Percentiles rank a stretch among this genome's conserved stretches.
Conservation (phyloP, 192 early-diverging fungal species). For the Entomortierella parvispora region DNA sequence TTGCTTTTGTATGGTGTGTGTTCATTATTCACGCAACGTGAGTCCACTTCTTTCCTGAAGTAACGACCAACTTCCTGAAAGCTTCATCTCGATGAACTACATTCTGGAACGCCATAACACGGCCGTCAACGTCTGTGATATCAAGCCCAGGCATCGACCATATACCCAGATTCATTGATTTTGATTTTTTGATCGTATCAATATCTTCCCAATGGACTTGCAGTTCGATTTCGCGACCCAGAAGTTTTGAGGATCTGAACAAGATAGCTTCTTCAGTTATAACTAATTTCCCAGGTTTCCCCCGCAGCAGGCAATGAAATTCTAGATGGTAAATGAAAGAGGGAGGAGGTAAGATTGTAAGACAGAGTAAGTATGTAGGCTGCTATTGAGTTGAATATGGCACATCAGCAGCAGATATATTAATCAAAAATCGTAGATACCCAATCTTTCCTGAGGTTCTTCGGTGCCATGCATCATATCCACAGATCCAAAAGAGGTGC, state of each 20-base stretch:
- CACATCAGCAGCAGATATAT: neutral
- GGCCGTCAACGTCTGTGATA: constrained; percentile 43
- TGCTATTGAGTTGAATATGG: neutral
- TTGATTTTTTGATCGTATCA: constrained; percentile 42
- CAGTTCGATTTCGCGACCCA: constrained; percentile 27
- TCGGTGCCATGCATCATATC: neutral
- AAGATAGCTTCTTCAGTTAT: constrained; percentile 35
- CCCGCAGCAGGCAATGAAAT: constrained; percentile 44
- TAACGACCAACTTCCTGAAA: constrained; percentile 42
- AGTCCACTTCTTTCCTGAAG: constrained; percentile 49
- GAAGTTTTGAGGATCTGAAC: constrained; percentile 42
- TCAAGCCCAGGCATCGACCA: constrained; percentile 52
- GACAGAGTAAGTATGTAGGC: neutral
- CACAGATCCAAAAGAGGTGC: neutral
- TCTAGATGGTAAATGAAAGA: constrained; percentile 5
- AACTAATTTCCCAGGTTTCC: constrained; percentile 48
- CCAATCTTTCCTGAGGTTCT: neutral
- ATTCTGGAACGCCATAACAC: constrained; percentile 29
- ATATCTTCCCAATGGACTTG: constrained; percentile 31
- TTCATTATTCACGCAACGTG: constrained; percentile 10
- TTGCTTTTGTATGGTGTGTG: too few species aligned
- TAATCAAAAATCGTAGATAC: too few species aligned
- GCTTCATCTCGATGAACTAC: constrained; percentile 50
- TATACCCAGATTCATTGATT: constrained; percentile 41
- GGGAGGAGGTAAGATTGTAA: neutral